These are phyloP conservation scores for Eutrema salsugineum DNA, from an alignment of 441 rosid species.

Conservation along the genomic window DNA sequence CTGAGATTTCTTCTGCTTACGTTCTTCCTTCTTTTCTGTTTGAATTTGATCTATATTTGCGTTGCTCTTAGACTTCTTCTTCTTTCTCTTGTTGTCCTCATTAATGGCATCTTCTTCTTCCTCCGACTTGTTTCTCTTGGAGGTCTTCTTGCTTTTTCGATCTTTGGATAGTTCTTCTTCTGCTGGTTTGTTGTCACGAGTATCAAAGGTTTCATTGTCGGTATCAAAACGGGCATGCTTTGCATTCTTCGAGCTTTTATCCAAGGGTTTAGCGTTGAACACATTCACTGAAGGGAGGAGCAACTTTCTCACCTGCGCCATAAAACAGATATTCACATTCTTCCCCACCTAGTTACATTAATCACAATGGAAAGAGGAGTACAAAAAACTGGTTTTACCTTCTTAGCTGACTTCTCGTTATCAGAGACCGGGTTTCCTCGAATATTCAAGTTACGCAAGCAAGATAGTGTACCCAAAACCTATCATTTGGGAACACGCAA, in stretches of 20 bases:
- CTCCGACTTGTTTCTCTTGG: constrained; percentile 27
- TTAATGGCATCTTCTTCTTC: constrained; percentile 5
- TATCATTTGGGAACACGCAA: constrained; percentile 25
- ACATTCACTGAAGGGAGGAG: constrained; percentile 57
- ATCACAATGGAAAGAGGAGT: not conserved
- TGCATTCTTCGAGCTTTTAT: constrained; percentile 35
- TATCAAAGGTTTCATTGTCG: constrained; percentile 18
- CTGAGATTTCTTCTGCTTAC: not conserved
- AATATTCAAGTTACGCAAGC: constrained; percentile 70
- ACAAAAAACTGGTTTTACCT: constrained; percentile 38
- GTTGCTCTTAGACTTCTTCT: constrained; percentile 30
- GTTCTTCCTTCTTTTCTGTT: constrained; percentile 15
- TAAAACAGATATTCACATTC: not conserved
- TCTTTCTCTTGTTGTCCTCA: constrained; percentile 19
- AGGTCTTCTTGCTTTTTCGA: constrained; percentile 24
- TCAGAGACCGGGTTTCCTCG: constrained; percentile 79
- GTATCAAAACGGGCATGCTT: constrained; percentile 22
- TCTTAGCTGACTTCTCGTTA: constrained; percentile 57
- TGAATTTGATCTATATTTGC: not conserved
- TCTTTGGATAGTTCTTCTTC: constrained; percentile 4
- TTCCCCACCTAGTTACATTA: not conserved
- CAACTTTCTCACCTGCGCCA: constrained; percentile 51
- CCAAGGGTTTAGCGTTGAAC: constrained; percentile 65
- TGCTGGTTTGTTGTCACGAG: constrained; percentile 23
- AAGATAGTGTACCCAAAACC: constrained; percentile 57